Percentiles rank a stretch among this genome's conserved stretches.
Conservation (phyloP, 129 eudicot species). For the Artemisia annua region DNA sequence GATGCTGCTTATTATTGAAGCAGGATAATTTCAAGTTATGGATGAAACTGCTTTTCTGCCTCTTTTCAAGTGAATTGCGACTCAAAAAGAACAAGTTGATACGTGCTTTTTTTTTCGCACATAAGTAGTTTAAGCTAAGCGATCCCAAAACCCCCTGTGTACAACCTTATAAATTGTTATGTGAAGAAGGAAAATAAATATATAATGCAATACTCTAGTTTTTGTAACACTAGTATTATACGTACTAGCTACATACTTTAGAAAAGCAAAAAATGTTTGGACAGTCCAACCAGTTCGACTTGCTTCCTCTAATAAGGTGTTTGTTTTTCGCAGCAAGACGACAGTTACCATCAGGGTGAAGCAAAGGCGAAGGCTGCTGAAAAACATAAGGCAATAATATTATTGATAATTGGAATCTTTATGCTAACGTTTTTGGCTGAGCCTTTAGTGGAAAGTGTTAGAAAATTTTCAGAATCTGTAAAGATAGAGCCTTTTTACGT, state of each 20-base stretch:
- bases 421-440: slow-evolving; percentile 55
- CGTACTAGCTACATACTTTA: too few relatives aligned
- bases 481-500: slow-evolving; percentile 47
- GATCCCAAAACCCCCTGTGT: too few relatives aligned
- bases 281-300: neutral
- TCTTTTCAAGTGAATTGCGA: too few relatives aligned
- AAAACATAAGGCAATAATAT: slow-evolving; percentile 33
- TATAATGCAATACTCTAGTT: neutral
- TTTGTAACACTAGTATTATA: neutral
- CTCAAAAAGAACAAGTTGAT: too few relatives aligned
- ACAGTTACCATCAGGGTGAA: slow-evolving; percentile 36
- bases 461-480: slow-evolving; percentile 44
- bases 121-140: too few relatives aligned
- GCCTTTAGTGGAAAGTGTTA: slow-evolving; percentile 57
- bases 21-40: too few relatives aligned
- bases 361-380: slow-evolving; percentile 33
- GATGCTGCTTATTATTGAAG: too few relatives aligned
- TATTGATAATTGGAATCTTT: slow-evolving; percentile 45
- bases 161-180: too few relatives aligned
- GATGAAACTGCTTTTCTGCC: too few relatives aligned
- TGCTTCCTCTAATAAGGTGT: neutral
- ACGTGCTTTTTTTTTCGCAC: too few relatives aligned
- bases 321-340: neutral
- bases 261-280: too few relatives aligned
- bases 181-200: neutral